Percentiles rank a stretch among this genome's conserved stretches.
phyloP scores from a whole-genome alignment of 2,329 filamentous ascomycete species.

The Biscogniauxia mediterranea region DNA sequence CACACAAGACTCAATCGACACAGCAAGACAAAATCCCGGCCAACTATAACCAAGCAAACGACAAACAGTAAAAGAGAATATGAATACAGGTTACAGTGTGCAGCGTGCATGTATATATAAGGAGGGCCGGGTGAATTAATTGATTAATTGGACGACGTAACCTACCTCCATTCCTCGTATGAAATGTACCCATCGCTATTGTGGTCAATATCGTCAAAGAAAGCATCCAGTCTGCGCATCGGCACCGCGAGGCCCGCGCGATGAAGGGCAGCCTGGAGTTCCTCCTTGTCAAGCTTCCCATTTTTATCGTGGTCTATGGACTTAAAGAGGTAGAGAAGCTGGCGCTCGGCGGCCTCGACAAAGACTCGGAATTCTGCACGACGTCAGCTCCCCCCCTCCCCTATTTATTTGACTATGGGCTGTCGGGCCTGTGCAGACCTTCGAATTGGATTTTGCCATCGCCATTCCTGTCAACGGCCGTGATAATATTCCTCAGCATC shows the following conservation, averaged over 20 bases:
- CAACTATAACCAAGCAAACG: background rate
- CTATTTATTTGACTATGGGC: background rate
- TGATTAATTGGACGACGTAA: conserved; percentile 17
- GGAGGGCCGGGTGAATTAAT: background rate
- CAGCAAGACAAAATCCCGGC: too few relatives aligned
- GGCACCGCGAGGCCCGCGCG: conserved; percentile 77
- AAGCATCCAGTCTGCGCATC: conserved; percentile 72
- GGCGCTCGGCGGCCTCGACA: conserved; percentile 80
- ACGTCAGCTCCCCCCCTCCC: conserved; percentile 8
- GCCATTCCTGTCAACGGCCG: conserved; percentile 78
- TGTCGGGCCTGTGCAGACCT: conserved; percentile 53
- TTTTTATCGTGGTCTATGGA: conserved; percentile 84
- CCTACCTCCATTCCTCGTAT: conserved; percentile 96
- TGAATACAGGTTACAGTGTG: background rate
- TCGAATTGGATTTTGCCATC: conserved; percentile 91
- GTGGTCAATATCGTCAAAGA: conserved; percentile 86
- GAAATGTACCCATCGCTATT: conserved; percentile 86
- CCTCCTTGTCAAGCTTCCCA: conserved; percentile 81
- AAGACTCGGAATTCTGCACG: conserved; percentile 80
- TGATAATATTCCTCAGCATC: conserved; percentile 77
- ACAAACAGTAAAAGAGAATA: background rate
- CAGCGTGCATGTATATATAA: too few relatives aligned
- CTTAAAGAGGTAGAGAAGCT: conserved; percentile 78
- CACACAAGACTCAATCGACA: background rate
- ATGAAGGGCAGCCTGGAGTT: conserved; percentile 76